Percentiles rank a stretch among this genome's conserved stretches.
phyloP scores from a whole-genome alignment of 805 yeast genomes.

The Saccharomycopsis olivae region DNA sequence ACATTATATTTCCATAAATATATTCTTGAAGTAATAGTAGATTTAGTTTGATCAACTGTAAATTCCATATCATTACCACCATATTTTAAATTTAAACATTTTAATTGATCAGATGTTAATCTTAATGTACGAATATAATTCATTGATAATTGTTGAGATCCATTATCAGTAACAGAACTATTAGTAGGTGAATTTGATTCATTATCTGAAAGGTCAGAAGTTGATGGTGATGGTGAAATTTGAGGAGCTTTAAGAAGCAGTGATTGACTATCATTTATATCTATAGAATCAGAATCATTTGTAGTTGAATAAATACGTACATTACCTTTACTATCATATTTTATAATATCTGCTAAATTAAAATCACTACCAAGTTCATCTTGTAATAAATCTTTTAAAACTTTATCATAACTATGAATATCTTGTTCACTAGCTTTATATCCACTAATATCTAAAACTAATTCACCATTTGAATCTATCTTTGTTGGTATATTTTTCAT shows the following conservation, averaged over 20 bases:
- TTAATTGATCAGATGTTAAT: conserved; percentile 82
- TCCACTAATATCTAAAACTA: conserved; percentile 89
- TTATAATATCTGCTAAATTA: conserved; percentile 35
- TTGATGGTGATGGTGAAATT: neutral
- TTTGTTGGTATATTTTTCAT: conserved; percentile 77
- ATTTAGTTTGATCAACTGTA: conserved; percentile 73
- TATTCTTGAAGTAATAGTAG: conserved; percentile 61
- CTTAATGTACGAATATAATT: conserved; percentile 78
- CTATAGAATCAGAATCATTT: conserved; percentile 20
- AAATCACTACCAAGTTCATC: conserved; percentile 60
- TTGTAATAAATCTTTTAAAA: conserved; percentile 58
- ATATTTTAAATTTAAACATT: conserved; percentile 54
- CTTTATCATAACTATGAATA: conserved; percentile 63
- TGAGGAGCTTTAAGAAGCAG: conserved; percentile 13
- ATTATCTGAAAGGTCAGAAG: neutral
- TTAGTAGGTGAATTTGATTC: neutral
- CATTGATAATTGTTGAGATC: conserved; percentile 5
- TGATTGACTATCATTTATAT: neutral
- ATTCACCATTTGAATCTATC: conserved; percentile 80
- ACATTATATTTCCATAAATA: conserved; percentile 75
- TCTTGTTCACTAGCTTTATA: conserved; percentile 80
- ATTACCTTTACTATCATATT: conserved; percentile 58
- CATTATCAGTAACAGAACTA: conserved; percentile 17
- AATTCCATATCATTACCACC: conserved; percentile 77
- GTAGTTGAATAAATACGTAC: conserved; percentile 35